These are phyloP conservation scores for Lactarius vividus DNA, from an alignment of 768 basidiomycete species.

Conservation along the genomic window DNA sequence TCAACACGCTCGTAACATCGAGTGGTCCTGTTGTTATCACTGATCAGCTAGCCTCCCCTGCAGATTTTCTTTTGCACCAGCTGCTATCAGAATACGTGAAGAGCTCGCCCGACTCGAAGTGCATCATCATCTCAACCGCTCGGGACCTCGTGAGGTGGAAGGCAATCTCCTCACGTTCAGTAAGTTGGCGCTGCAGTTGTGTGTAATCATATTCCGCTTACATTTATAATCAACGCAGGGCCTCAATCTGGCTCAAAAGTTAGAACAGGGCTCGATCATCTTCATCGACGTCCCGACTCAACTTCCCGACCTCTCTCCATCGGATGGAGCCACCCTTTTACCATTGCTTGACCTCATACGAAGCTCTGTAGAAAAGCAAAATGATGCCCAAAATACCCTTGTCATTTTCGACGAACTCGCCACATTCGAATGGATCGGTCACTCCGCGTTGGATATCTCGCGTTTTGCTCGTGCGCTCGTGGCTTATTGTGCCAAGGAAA, in stretches of 20 bases:
- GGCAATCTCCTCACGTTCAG: slow-evolving; percentile 59
- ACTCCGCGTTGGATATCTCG: slow-evolving; percentile 47
- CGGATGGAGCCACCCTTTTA: slow-evolving; percentile 26
- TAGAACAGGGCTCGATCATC: slow-evolving; percentile 36
- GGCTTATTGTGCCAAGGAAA: slow-evolving; percentile 54
- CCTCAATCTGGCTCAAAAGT: slow-evolving; percentile 19
- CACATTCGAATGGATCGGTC: slow-evolving; percentile 70
- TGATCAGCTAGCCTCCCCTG: slow-evolving; percentile 67
- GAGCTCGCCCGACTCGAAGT: slow-evolving; percentile 33
- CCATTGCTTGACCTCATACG: slow-evolving; percentile 27
- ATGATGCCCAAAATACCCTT: slow-evolving; percentile 34
- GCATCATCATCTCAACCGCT: slow-evolving; percentile 57
- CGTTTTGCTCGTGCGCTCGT: slow-evolving; percentile 61
- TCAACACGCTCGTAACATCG: slow-evolving; percentile 43
- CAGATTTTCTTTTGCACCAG: slow-evolving; percentile 68
- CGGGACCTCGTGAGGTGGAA: slow-evolving; percentile 60
- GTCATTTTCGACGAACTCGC: slow-evolving; percentile 72
- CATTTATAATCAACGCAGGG: slow-evolving; percentile 10
- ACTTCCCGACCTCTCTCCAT: slow-evolving; percentile 30
- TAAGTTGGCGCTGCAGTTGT: slow-evolving; percentile 36
- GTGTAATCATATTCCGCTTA: neutral
- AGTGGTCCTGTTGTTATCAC: slow-evolving; percentile 60
- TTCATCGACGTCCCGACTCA: slow-evolving; percentile 54
- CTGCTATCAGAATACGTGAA: slow-evolving; percentile 54
- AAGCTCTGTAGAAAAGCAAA: slow-evolving; percentile 6